Conservation (phyloP, 2,329 filamentous ascomycete species). For the Sporothrix luriei region DNA sequence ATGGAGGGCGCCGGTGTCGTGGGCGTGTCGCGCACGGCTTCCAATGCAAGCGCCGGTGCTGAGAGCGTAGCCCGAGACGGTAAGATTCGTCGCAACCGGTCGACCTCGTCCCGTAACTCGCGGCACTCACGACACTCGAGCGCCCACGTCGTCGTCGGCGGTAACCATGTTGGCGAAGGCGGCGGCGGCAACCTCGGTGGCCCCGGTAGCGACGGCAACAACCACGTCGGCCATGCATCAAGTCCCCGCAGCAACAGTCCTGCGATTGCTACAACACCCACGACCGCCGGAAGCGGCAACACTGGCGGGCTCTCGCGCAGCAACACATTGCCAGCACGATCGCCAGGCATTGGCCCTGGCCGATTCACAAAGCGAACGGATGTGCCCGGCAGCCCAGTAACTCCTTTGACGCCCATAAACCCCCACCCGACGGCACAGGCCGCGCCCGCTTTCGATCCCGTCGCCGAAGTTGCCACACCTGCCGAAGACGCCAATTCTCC, state of each 20-base stretch:
- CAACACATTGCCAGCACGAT: slow-evolving; percentile 90
- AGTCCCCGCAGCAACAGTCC: slow-evolving; percentile 70
- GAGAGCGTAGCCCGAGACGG: slow-evolving; percentile 83
- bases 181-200: no score
- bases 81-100: slow-evolving; percentile 81
- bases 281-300: slow-evolving; percentile 36
- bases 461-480: slow-evolving; percentile 45
- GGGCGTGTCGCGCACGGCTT: slow-evolving; percentile 72
- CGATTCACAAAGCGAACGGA: slow-evolving; percentile 59
- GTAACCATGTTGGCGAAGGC: not conserved
- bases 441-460: slow-evolving; percentile 48
- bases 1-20: slow-evolving; percentile 53
- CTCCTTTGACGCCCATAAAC: slow-evolving; percentile 45
- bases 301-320: slow-evolving; percentile 62
- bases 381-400: slow-evolving; percentile 40
- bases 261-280: slow-evolving; percentile 56
- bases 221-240: slow-evolving; percentile 58
- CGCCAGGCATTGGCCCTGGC: slow-evolving; percentile 68
- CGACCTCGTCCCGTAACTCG: slow-evolving; percentile 86
- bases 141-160: slow-evolving; percentile 53
- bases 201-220: slow-evolving; percentile 26
- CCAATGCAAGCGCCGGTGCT: slow-evolving; percentile 84
- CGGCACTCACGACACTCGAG: slow-evolving; percentile 73
- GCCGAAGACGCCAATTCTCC: slow-evolving; percentile 37
- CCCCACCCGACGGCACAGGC: slow-evolving; percentile 52